phyloP scores from a whole-genome alignment of 345 rosid species.

The Brassica juncea region DNA sequence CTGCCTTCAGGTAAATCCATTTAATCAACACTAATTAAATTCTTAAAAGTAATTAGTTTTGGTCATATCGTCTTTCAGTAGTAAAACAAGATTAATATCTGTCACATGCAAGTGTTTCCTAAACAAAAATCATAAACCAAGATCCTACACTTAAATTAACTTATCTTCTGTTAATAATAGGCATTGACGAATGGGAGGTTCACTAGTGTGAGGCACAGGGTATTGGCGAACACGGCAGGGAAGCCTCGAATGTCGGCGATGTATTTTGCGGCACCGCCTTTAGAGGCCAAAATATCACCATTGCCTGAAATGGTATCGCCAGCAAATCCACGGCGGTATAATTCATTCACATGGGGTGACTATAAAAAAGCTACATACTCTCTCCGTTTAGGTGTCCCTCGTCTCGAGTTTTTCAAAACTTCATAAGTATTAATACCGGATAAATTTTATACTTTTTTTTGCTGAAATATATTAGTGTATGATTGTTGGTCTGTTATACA shows the following conservation, averaged over 20 bases:
- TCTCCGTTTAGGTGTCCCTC: conserved; percentile 59
- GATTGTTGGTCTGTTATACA: conserved; percentile 19
- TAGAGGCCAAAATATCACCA: conserved; percentile 54
- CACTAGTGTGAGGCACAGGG: conserved; percentile 83
- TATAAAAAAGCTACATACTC: conserved; percentile 80
- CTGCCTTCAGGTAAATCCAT: conserved; percentile 54
- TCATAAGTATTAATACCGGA: background rate
- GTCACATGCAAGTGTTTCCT: background rate
- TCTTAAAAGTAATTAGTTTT: background rate
- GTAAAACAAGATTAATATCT: background rate
- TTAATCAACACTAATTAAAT: background rate
- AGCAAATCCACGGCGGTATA: conserved; percentile 50
- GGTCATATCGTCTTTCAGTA: background rate
- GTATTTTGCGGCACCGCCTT: conserved; percentile 90
- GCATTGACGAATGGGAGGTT: conserved; percentile 88
- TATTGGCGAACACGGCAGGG: conserved; percentile 49
- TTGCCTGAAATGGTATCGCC: conserved; percentile 60
- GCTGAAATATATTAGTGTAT: background rate
- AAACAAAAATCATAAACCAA: background rate
- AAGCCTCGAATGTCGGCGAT: conserved; percentile 78
- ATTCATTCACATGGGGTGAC: conserved; percentile 80
- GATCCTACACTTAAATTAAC: background rate
- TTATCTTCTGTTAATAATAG: conserved; percentile 33
- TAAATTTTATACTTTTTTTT: background rate
- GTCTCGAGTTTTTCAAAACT: conserved; percentile 63